Percentiles rank a stretch among this genome's conserved stretches.
Conservation (phyloP, 805 yeast genomes). For the Monosporozyma yasuniensis region DNA sequence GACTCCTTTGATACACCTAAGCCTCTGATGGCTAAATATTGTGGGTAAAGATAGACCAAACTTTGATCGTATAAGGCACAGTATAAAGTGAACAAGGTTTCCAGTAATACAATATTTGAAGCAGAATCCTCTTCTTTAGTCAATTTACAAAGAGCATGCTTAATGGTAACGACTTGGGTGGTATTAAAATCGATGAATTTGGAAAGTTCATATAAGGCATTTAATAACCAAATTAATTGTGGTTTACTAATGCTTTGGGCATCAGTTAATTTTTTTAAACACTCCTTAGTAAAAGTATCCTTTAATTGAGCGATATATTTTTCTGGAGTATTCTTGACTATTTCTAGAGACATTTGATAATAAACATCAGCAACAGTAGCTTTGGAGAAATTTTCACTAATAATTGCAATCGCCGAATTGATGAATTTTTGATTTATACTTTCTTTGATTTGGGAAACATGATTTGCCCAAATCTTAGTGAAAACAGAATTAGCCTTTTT, state of each 20-base stretch:
- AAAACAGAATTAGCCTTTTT: slow-evolving; percentile 21
- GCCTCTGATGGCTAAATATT: slow-evolving; percentile 30
- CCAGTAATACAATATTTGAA: slow-evolving; percentile 13
- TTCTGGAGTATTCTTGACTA: slow-evolving; percentile 5
- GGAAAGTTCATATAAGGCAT: slow-evolving; percentile 20
- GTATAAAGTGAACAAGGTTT: slow-evolving; percentile 25
- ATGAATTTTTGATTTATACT: slow-evolving; percentile 14
- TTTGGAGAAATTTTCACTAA: slow-evolving; percentile 1
- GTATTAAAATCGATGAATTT: background rate
- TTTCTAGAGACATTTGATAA: slow-evolving; percentile 12
- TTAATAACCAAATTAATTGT: slow-evolving; percentile 27
- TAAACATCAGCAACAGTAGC: slow-evolving; percentile 2
- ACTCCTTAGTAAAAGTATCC: background rate
- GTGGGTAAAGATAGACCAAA: slow-evolving; percentile 27
- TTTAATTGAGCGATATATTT: background rate
- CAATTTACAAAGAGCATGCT: background rate
- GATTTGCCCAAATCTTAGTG: slow-evolving; percentile 33
- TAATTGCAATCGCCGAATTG: background rate
- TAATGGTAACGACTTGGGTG: background rate
- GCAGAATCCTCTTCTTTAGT: background rate
- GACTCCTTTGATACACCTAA: slow-evolving; percentile 9
- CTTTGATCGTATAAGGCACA: slow-evolving; percentile 10
- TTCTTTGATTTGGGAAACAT: slow-evolving; percentile 34
- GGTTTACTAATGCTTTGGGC: background rate
- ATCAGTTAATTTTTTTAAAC: background rate